Evolutionary conservation across 139 green algal genomes (phyloP).

Genomic region (Desmodesmus armatus): DNA sequence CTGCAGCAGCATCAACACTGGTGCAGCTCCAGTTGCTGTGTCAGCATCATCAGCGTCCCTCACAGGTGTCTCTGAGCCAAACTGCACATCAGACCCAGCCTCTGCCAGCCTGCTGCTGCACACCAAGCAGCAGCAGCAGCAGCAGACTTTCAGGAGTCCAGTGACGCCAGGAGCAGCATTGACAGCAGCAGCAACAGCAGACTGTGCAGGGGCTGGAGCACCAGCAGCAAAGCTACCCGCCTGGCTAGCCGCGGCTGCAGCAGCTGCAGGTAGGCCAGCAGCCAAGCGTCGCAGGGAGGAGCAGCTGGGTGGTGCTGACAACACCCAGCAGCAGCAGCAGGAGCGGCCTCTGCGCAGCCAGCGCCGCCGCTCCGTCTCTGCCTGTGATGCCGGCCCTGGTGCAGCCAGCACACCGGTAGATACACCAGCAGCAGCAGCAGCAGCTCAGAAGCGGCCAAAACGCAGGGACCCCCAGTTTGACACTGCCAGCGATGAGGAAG

Average conservation of each 20-base stretch:
- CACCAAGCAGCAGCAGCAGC: neutral
- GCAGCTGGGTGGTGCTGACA: too few relatives aligned
- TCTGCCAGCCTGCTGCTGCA: neutral
- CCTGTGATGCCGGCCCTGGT: too few relatives aligned
- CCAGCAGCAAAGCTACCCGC: neutral
- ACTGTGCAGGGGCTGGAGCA: neutral
- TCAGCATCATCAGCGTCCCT: neutral
- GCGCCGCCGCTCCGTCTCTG: too few relatives aligned
- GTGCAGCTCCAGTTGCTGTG: neutral
- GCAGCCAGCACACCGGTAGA: too few relatives aligned
- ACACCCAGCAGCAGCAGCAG: neutral
- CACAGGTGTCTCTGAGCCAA: too few relatives aligned
- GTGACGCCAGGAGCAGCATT: neutral
- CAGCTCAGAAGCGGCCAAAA: too few relatives aligned
- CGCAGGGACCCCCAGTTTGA: too few relatives aligned
- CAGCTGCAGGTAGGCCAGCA: neutral
- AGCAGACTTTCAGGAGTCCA: neutral
- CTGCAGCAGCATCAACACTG: too few relatives aligned
- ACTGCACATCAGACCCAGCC: neutral
- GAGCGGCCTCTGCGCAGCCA: neutral
- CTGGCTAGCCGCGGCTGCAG: neutral
- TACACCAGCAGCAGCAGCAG: constrained; percentile 1
- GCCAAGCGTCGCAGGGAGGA: too few relatives aligned
- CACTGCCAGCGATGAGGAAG: neutral
- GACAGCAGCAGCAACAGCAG: neutral